phyloP scores from a whole-genome alignment of 257 asterid species.

The Plantago ovata region DNA sequence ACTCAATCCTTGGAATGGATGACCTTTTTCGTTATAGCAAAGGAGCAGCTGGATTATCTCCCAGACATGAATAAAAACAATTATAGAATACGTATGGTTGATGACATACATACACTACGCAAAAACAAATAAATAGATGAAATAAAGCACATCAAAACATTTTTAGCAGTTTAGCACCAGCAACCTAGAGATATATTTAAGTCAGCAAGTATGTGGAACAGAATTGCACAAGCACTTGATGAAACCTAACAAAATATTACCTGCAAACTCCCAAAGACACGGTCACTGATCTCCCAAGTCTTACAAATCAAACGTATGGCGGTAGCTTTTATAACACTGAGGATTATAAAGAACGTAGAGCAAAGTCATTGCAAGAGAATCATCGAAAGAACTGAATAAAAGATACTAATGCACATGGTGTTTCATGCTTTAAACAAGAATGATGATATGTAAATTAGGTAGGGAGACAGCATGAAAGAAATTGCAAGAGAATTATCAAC shows the following conservation, averaged over 20 bases:
- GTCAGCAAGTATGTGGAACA: conserved; percentile 19
- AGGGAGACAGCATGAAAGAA: conserved; percentile 9
- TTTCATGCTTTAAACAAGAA: conserved; percentile 3
- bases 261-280: conserved; percentile 86
- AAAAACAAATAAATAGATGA: too few relatives aligned
- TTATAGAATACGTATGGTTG: too few relatives aligned
- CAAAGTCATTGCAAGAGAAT: conserved; percentile 7
- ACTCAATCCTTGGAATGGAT: too few relatives aligned
- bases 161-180: conserved; percentile 6
- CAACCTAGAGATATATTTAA: neutral
- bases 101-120: too few relatives aligned
- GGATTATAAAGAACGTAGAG: conserved; percentile 20
- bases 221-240: neutral
- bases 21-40: too few relatives aligned
- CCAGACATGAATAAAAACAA: too few relatives aligned
- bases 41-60: too few relatives aligned
- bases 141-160: neutral
- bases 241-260: conserved; percentile 38
- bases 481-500: conserved; percentile 5
- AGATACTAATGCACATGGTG: neutral
- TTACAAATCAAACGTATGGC: conserved; percentile 85
- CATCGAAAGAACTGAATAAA: conserved; percentile 8
- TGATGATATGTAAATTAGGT: conserved; percentile 1
- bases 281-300: conserved; percentile 93
- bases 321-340: conserved; percentile 72